These are phyloP conservation scores for Neonectria faginata DNA, from an alignment of 2,329 filamentous ascomycete species.

Conservation along the genomic window DNA sequence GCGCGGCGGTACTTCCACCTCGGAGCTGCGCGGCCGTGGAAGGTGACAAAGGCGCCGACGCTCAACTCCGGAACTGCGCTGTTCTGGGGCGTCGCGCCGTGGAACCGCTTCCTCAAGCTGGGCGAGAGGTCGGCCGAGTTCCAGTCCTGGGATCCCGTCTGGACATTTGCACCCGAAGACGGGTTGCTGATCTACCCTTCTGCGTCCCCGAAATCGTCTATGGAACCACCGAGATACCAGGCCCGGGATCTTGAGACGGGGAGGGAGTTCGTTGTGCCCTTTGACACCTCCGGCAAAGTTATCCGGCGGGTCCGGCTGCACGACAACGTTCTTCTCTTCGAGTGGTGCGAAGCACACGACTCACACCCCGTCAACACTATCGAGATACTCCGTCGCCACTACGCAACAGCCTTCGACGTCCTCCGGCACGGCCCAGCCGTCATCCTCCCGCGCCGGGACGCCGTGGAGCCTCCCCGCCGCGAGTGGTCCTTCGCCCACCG, in stretches of 20 bases:
- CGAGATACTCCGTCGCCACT: slow-evolving; percentile 67
- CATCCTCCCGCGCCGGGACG: slow-evolving; percentile 16
- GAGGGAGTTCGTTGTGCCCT: slow-evolving; percentile 60
- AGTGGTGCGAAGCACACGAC: slow-evolving; percentile 23
- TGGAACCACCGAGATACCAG: slow-evolving; percentile 49
- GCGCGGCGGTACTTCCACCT: slow-evolving; percentile 68
- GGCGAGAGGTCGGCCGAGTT: slow-evolving; percentile 55
- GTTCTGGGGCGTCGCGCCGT: slow-evolving; percentile 55
- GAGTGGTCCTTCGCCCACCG: slow-evolving; percentile 62
- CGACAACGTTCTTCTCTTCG: slow-evolving; percentile 66
- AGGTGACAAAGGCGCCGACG: slow-evolving; percentile 35
- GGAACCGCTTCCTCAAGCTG: slow-evolving; percentile 58
- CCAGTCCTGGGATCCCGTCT: slow-evolving; percentile 61
- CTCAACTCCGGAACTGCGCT: slow-evolving; percentile 36
- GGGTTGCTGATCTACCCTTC: slow-evolving; percentile 67
- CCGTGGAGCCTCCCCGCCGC: neutral
- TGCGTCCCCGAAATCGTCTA: slow-evolving; percentile 14
- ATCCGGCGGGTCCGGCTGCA: slow-evolving; percentile 67
- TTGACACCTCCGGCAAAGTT: slow-evolving; percentile 61
- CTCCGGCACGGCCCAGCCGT: slow-evolving; percentile 12
- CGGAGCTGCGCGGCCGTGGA: slow-evolving; percentile 58
- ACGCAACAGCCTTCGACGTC: slow-evolving; percentile 69
- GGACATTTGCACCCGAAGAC: slow-evolving; percentile 66
- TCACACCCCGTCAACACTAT: slow-evolving; percentile 60
- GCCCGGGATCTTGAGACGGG: slow-evolving; percentile 64